Conservation (phyloP, 2,329 filamentous ascomycete species). For the Arthrobotrys sinensis region DNA sequence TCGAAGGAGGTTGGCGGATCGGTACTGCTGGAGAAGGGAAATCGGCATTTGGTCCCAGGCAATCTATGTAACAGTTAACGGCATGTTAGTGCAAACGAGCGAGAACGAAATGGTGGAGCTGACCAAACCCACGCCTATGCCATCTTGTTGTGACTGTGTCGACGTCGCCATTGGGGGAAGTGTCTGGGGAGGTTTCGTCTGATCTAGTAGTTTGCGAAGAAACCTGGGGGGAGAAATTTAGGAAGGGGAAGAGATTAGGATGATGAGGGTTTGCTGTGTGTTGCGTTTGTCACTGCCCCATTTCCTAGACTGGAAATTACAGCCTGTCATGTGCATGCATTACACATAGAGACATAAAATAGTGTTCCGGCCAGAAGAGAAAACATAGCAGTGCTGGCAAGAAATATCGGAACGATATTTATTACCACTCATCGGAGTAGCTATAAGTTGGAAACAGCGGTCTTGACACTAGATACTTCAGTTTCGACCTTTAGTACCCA, state of each 20-base stretch:
- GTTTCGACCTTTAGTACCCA: too few species aligned
- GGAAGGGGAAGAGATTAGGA: neutral
- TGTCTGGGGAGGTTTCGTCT: neutral
- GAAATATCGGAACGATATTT: too few species aligned
- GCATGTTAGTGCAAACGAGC: neutral
- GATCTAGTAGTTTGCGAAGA: constrained; percentile 4
- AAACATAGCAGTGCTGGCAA: too few species aligned
- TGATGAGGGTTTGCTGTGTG: neutral
- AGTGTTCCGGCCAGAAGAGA: too few species aligned
- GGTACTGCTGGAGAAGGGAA: constrained; percentile 79
- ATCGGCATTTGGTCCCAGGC: constrained; percentile 69
- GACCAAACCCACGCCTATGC: constrained; percentile 21
- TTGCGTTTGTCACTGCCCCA: neutral
- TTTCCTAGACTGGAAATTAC: too few species aligned
- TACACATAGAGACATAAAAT: too few species aligned
- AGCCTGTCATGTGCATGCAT: too few species aligned
- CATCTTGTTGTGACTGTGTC: constrained; percentile 18
- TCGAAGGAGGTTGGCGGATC: constrained; percentile 79
- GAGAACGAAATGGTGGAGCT: neutral
- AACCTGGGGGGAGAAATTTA: neutral
- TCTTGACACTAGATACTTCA: too few species aligned
- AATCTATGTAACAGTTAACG: constrained; percentile 65
- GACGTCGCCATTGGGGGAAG: neutral
- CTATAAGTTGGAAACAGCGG: too few species aligned
- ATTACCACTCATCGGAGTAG: too few species aligned